Conservation (phyloP, 805 yeast species). For the Kodamaea laetipori region DNA sequence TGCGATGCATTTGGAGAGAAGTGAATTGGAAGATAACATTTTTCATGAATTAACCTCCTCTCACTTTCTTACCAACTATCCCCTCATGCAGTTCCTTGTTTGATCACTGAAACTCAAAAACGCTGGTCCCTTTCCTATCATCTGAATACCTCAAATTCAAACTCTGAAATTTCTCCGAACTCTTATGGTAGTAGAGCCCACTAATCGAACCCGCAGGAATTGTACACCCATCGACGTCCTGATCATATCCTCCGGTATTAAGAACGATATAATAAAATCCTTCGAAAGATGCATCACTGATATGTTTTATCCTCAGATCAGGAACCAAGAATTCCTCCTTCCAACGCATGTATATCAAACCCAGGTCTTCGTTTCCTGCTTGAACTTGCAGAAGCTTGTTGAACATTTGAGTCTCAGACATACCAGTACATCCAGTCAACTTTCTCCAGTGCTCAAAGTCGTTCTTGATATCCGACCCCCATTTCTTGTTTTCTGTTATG, state of each 20-base stretch:
- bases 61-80: too few species aligned
- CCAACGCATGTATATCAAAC: conserved; percentile 84
- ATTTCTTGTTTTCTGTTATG: conserved; percentile 55
- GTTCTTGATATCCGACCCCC: conserved; percentile 50
- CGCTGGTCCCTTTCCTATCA: conserved; percentile 41
- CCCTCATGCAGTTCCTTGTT: too few species aligned
- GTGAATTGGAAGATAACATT: too few species aligned
- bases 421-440: conserved; percentile 50
- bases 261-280: conserved; percentile 90
- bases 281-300: conserved; percentile 79
- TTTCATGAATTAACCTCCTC: too few species aligned
- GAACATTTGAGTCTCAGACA: conserved; percentile 37
- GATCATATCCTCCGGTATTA: conserved; percentile 51
- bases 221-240: conserved; percentile 9
- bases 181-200: conserved; percentile 81
- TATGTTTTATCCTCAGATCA: conserved; percentile 64
- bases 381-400: conserved; percentile 32
- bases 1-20: too few species aligned
- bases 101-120: conserved; percentile 28
- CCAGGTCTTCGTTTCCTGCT: conserved; percentile 31
- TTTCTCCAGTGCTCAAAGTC: conserved; percentile 56
- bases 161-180: conserved; percentile 80
- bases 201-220: conserved; percentile 63
- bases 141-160: conserved; percentile 61
- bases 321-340: conserved; percentile 87